Evolutionary conservation across 1,284 basidiomycete genomes (phyloP).

Genomic region (Leccinum pachyderme): DNA sequence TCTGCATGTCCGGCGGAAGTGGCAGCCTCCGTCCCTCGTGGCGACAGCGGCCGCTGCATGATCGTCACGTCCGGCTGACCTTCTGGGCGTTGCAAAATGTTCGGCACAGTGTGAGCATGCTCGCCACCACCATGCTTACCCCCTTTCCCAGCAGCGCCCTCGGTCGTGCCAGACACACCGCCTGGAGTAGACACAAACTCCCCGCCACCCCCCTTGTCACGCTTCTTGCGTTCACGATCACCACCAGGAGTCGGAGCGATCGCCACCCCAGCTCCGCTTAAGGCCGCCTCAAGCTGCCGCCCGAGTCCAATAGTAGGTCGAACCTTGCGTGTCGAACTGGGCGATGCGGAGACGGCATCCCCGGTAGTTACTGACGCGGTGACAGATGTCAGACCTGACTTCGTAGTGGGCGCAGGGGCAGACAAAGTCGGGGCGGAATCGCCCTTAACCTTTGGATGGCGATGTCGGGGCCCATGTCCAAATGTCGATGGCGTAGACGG

Average conservation of each 20-base stretch:
- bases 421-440: background rate
- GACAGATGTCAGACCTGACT: background rate
- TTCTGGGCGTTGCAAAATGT: slow-evolving; percentile 37
- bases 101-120: slow-evolving; percentile 1
- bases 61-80: slow-evolving; percentile 8
- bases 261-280: slow-evolving; percentile 52
- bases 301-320: slow-evolving; percentile 59
- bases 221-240: slow-evolving; percentile 33
- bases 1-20: slow-evolving; percentile 1
- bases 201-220: slow-evolving; percentile 23
- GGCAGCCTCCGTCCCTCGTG: slow-evolving; percentile 5
- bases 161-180: background rate
- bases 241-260: slow-evolving; percentile 21
- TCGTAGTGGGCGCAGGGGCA: background rate
- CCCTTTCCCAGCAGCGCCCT: slow-evolving; percentile 22
- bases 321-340: slow-evolving; percentile 37
- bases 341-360: slow-evolving; percentile 19
- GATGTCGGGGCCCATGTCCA: slow-evolving; percentile 11
- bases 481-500: slow-evolving; percentile 2
- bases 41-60: slow-evolving; percentile 17
- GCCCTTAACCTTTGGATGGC: slow-evolving; percentile 16
- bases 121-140: slow-evolving; percentile 10
- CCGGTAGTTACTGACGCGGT: slow-evolving; percentile 7
- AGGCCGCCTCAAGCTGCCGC: slow-evolving; percentile 63
- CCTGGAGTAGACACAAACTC: slow-evolving; percentile 19